These are phyloP conservation scores for Trichocomaceae sp. DNA, from an alignment of 2,329 filamentous ascomycete species.

Conservation along the genomic window DNA sequence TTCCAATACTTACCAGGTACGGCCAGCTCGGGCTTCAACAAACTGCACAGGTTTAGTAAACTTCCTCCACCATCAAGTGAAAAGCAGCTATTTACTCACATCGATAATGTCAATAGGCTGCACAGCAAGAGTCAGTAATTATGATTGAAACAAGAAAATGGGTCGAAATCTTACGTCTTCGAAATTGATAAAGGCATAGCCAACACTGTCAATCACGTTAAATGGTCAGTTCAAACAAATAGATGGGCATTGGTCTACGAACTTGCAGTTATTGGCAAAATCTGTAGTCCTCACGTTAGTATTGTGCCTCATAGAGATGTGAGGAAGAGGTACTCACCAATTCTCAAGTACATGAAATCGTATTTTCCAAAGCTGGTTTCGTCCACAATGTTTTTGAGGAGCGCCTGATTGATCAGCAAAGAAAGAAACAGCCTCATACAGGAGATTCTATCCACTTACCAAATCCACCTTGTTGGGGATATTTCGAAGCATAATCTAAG, in stretches of 20 bases:
- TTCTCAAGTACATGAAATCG: conserved; percentile 92
- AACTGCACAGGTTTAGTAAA: conserved; percentile 48
- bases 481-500: conserved; percentile 85
- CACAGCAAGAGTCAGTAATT: conserved; percentile 32
- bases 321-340: conserved; percentile 42
- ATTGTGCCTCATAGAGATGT: not conserved
- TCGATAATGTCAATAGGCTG: conserved; percentile 67
- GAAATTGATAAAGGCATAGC: conserved; percentile 97
- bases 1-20: conserved; percentile 53
- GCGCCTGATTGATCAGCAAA: conserved; percentile 40
- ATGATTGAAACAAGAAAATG: not conserved
- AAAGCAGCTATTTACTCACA: conserved; percentile 41
- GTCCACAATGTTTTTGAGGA: conserved; percentile 74
- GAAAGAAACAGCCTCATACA: not conserved
- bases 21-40: conserved; percentile 61
- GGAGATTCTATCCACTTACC: conserved; percentile 26
- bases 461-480: conserved; percentile 84
- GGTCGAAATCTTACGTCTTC: conserved; percentile 54
- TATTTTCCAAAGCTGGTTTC: conserved; percentile 73
- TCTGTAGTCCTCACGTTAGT: conserved; percentile 39
- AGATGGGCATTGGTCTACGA: conserved; percentile 31
- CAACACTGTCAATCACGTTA: conserved; percentile 59
- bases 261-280: conserved; percentile 79
- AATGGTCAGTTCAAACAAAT: not conserved
- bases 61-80: not conserved